Percentiles rank a stretch among this genome's conserved stretches.
Evolutionary conservation across 768 basidiomycete genomes (phyloP).

Genomic region (Boletellus ananas): DNA sequence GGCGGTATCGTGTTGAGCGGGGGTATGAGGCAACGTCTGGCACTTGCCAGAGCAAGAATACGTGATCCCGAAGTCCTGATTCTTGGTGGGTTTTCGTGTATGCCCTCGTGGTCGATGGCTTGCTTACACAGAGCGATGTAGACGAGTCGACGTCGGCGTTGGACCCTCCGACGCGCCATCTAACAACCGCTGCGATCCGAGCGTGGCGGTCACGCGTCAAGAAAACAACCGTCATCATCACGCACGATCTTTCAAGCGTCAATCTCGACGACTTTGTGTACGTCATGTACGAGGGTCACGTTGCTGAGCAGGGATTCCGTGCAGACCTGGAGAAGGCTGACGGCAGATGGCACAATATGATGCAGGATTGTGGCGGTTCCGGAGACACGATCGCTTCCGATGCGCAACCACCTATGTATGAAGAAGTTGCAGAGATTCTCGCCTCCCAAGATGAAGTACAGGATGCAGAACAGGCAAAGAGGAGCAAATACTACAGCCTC

Average conservation of each 20-base stretch:
- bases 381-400: constrained; percentile 37
- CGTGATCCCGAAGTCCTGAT: constrained; percentile 86
- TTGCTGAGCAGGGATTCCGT: constrained; percentile 88
- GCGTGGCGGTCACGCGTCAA: constrained; percentile 57
- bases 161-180: constrained; percentile 80
- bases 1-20: constrained; percentile 80
- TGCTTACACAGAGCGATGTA: constrained; percentile 23
- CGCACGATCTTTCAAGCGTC: constrained; percentile 91
- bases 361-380: constrained; percentile 56
- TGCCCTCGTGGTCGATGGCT: background rate
- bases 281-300: constrained; percentile 74
- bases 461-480: constrained; percentile 20
- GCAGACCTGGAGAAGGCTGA: constrained; percentile 61
- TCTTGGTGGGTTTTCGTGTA: constrained; percentile 59
- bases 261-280: constrained; percentile 79
- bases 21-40: constrained; percentile 88
- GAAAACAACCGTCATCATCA: constrained; percentile 63
- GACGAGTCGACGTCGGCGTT: constrained; percentile 83
- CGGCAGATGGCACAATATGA: constrained; percentile 74
- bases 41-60: constrained; percentile 82
- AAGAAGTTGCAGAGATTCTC: constrained; percentile 44
- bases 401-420: constrained; percentile 27
- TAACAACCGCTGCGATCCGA: constrained; percentile 74
- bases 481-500: constrained; percentile 43
- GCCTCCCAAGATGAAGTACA: constrained; percentile 43